Evolutionary conservation across 208 protist species (phyloP).

Genomic region (Phytomonas francai): DNA sequence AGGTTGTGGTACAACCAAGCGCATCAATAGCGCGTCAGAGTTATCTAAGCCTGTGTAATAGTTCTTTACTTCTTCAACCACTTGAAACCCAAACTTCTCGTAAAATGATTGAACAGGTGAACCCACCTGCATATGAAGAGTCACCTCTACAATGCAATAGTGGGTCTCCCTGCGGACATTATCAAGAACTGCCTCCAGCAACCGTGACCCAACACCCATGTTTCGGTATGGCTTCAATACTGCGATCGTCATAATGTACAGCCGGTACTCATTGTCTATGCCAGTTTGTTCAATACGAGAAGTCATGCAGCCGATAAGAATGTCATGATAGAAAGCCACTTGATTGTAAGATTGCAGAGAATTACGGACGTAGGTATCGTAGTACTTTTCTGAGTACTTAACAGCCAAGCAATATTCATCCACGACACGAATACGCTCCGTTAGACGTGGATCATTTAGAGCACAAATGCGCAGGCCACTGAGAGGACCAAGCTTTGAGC

Average conservation of each 20-base stretch:
- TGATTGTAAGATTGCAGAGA: slow-evolving; percentile 63
- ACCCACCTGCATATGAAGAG: slow-evolving; percentile 83
- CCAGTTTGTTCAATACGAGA: slow-evolving; percentile 74
- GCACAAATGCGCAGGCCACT: slow-evolving; percentile 59
- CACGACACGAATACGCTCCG: slow-evolving; percentile 72
- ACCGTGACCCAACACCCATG: slow-evolving; percentile 68
- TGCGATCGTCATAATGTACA: slow-evolving; percentile 93
- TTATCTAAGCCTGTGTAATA: slow-evolving; percentile 86
- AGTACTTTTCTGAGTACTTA: slow-evolving; percentile 80
- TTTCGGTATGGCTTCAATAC: slow-evolving; percentile 88
- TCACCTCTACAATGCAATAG: slow-evolving; percentile 38
- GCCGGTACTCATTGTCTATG: slow-evolving; percentile 31
- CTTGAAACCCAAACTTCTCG: slow-evolving; percentile 64
- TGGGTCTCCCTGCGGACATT: slow-evolving; percentile 47
- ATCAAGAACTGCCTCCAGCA: slow-evolving; percentile 53
- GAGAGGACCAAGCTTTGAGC: slow-evolving; percentile 24
- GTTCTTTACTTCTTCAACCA: slow-evolving; percentile 33
- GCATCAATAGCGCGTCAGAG: slow-evolving; percentile 60
- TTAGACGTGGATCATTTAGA: slow-evolving; percentile 53
- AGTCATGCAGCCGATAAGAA: slow-evolving; percentile 87
- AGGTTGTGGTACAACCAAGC: slow-evolving; percentile 45
- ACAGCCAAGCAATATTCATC: slow-evolving; percentile 74
- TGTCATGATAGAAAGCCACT: slow-evolving; percentile 84
- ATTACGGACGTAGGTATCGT: slow-evolving; percentile 55
- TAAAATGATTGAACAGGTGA: slow-evolving; percentile 82